Percentiles rank a stretch among this genome's conserved stretches.
These are phyloP conservation scores for Melaleuca quinquenervia DNA, from an alignment of 345 rosid species.

Conservation along the genomic window DNA sequence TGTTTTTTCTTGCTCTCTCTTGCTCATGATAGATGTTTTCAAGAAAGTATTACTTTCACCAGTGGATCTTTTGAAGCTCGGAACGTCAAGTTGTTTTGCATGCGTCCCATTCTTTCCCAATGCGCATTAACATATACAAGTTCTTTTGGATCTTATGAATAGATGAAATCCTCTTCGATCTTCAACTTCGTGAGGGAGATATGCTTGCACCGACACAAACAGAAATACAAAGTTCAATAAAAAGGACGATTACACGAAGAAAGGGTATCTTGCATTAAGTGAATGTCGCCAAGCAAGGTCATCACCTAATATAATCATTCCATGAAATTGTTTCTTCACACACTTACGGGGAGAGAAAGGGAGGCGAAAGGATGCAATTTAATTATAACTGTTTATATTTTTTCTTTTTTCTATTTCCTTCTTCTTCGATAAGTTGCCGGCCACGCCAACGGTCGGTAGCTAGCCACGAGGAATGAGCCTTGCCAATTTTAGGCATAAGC, in stretches of 20 bases:
- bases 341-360: too few species aligned
- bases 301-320: too few species aligned
- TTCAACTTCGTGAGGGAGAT: not conserved
- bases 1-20: not conserved
- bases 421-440: too few species aligned
- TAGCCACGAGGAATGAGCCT: too few species aligned
- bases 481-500: too few species aligned
- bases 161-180: not conserved
- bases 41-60: accelerated
- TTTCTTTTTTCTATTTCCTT: too few species aligned
- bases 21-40: not conserved
- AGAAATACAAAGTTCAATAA: not conserved
- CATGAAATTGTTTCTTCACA: not conserved
- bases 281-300: too few species aligned
- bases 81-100: not conserved
- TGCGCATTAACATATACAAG: not conserved
- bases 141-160: not conserved
- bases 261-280: not conserved
- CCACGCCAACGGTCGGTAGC: too few species aligned
- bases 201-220: not conserved
- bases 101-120: not conserved
- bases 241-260: not conserved
- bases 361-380: too few species aligned
- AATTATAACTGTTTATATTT: too few species aligned
- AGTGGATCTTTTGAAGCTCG: accelerated